These are phyloP conservation scores for Aciculosporium take DNA, from an alignment of 2,329 filamentous ascomycete species.

Conservation along the genomic window DNA sequence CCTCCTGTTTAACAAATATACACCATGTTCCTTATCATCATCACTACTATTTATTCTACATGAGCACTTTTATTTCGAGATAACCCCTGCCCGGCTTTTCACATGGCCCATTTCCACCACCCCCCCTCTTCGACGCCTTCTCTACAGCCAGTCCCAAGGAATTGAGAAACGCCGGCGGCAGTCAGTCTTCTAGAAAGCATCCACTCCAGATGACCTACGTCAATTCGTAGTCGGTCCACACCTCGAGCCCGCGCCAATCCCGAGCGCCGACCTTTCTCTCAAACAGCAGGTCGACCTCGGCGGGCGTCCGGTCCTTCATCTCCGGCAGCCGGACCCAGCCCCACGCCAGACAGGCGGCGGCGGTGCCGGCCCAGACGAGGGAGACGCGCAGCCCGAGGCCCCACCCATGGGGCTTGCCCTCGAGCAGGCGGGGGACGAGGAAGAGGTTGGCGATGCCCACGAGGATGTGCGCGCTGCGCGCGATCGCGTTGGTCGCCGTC, in stretches of 20 bases:
- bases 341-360: conserved; percentile 9
- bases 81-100: too few relatives aligned
- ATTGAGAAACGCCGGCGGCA: too few relatives aligned
- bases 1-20: too few relatives aligned
- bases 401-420: conserved; percentile 9
- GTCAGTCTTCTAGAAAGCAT: too few relatives aligned
- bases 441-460: conserved; percentile 10
- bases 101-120: too few relatives aligned
- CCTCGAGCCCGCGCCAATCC: conserved; percentile 6
- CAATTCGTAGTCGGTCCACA: background rate
- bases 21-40: too few relatives aligned
- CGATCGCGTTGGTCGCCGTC: conserved; percentile 11
- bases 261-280: conserved; percentile 11
- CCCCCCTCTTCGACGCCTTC: background rate
- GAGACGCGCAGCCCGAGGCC: conserved; percentile 10
- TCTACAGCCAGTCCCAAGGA: background rate
- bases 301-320: conserved; percentile 10
- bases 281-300: conserved; percentile 13
- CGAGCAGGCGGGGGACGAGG: conserved; percentile 11
- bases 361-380: conserved; percentile 10
- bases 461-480: conserved; percentile 8
- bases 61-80: too few relatives aligned
- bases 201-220: too few relatives aligned
- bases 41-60: too few relatives aligned
- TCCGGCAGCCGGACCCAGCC: conserved; percentile 12